Evolutionary conservation across 495 filamentous ascomycete species (phyloP).

Genomic region (Aspergillus leporis): DNA sequence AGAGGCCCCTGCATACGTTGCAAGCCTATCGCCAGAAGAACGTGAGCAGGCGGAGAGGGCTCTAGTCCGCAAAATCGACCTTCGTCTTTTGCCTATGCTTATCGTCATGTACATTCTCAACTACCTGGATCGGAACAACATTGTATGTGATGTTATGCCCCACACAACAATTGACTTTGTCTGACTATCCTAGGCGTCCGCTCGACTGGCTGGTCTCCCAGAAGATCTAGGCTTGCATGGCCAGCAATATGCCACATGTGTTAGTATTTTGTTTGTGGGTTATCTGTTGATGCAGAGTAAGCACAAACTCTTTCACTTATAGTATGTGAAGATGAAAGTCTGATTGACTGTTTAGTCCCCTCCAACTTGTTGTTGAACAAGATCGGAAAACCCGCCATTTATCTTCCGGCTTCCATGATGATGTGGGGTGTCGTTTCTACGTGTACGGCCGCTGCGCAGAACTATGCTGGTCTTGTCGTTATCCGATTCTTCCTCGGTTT

Average conservation of each 20-base stretch:
- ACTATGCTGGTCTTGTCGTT: conserved; percentile 61
- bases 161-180: not conserved
- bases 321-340: not conserved
- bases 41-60: conserved; percentile 46
- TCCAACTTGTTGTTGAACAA: conserved; percentile 50
- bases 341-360: conserved; percentile 23
- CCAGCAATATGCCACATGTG: conserved; percentile 57
- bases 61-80: conserved; percentile 65
- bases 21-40: conserved; percentile 49
- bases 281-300: conserved; percentile 55
- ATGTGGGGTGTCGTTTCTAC: conserved; percentile 75
- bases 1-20: conserved; percentile 53
- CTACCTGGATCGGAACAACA: conserved; percentile 73
- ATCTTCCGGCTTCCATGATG: conserved; percentile 65
- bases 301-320: conserved; percentile 19
- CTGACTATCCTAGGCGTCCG: conserved; percentile 35
- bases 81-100: conserved; percentile 60
- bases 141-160: conserved; percentile 26
- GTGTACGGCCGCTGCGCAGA: conserved; percentile 57
- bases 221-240: conserved; percentile 48
- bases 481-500: conserved; percentile 74
- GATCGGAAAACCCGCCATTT: conserved; percentile 58
- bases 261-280: conserved; percentile 73
- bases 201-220: conserved; percentile 53
- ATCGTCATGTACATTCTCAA: conserved; percentile 79